Base-by-base conservation (phyloP, 352 stramenopile genomes). In the Phytophthora boehmeriae region DNA sequence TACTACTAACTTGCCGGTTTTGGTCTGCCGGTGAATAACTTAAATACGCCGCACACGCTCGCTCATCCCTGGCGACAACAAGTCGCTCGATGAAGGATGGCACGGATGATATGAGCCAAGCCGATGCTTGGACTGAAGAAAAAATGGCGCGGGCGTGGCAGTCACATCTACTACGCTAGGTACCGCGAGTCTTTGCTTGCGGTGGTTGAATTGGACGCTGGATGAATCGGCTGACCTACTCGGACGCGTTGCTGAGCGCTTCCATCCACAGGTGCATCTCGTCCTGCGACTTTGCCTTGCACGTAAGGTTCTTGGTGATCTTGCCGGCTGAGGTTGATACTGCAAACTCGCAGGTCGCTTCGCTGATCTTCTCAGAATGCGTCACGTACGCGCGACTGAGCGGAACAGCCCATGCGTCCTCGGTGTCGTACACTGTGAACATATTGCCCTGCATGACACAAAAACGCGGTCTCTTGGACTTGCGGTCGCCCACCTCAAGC, bases 371-470 rank as follows among this genome's bases (percentile, higher is more conserved):
- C 53, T 89, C 76, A 5, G 81, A 73, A 27, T 77, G 68, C 6
- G 76, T 88, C 38, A 94, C 81, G 66, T 94, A 94, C 6, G 80
- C 83, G 28, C 85, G 83, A 28, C 76, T 90, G 9, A 89, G 75
- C 8, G 85, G 85, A 5, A 94, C 85, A 2, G 83, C 82, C 85
- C 85, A 94, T 5, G 85, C 76, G 47, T 94, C 81, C 56, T 92
- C 83, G 42, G 78, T 90, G 44, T 92, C 85, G 66, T 94, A 92
- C 22, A 92, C 76, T 1, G 85, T 91, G 41, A 94, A 91, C 85
- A 94, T 91, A 42, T 55, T 84, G 54, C 78, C 86, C 65, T 93
- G 85, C 35, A 93, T 63, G 25, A 92, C 85, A 63, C 83, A 93
- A 57, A 87, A 93, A 20, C 81, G 78, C 47, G 74, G 59, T 25